These are phyloP conservation scores for Cercophora sp. DNA, from an alignment of 495 filamentous ascomycete genomes.

Conservation along the genomic window DNA sequence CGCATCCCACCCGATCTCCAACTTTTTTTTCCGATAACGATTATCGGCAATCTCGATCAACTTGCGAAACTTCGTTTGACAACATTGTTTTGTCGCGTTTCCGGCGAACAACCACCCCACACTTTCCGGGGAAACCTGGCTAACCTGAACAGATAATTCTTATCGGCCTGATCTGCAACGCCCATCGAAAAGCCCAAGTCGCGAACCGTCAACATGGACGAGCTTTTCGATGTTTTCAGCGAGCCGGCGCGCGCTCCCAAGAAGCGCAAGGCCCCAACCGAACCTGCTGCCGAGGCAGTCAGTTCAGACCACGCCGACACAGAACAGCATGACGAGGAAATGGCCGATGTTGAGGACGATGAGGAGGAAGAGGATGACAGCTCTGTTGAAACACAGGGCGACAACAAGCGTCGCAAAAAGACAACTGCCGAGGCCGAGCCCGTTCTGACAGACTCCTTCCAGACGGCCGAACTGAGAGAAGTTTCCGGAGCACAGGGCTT, in stretches of 20 bases:
- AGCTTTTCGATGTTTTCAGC: conserved; percentile 82
- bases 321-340: conserved; percentile 14
- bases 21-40: conserved; percentile 26
- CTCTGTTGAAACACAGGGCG: conserved; percentile 34
- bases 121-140: too few relatives aligned
- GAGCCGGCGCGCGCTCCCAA: conserved; percentile 52
- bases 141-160: too few relatives aligned
- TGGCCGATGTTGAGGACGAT: conserved; percentile 9
- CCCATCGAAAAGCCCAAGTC: too few relatives aligned
- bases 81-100: too few relatives aligned
- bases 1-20: conserved; percentile 19
- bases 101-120: too few relatives aligned
- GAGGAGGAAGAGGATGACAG: conserved; percentile 16
- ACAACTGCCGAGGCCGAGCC: conserved; percentile 72
- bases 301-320: conserved; percentile 30
- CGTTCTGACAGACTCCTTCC: conserved; percentile 86
- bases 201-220: conserved; percentile 63
- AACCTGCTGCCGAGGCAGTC: conserved; percentile 59
- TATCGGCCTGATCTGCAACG: neutral
- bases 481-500: conserved; percentile 79
- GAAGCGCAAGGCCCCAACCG: conserved; percentile 81
- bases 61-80: too few relatives aligned
- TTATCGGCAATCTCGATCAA: neutral
- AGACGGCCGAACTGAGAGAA: conserved; percentile 92
- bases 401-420: conserved; percentile 69